Base-by-base conservation (phyloP, 768 basidiomycete genomes). In the Lactifluus subvellereus region DNA sequence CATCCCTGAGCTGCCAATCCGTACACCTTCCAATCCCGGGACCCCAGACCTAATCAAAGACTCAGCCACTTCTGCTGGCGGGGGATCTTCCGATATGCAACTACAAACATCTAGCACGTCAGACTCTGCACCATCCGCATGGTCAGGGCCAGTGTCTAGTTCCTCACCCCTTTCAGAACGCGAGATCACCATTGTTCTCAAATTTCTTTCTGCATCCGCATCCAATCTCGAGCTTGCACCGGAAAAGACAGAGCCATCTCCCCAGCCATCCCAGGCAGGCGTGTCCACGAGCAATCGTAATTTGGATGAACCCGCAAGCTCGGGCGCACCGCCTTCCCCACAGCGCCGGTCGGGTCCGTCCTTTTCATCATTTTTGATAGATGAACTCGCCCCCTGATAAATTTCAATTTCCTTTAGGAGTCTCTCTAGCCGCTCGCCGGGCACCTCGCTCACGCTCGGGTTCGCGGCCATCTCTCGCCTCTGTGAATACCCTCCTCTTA, bases 31-130 rank as follows among this genome's bases (percentile, higher is more conserved):
- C 22, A 48, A 51, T n/a, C 27, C 58, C 20, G 52, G 38, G 45
- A 61, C 60, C 18, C 61, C 67, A 6, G 67, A 67, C 4, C 35
- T 57, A 14, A 38, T 50, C 37, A 67, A 58, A 7, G 64, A 59
- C 33, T 56, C 65, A 16, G 27, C 52, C 38, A 59, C 49, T 51
- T 57, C 58, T 27, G 43, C 58, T 1, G 59, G 50, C 4, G 57
- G 35, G n/a, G 27, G 27, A 5, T 60, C 60, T 11, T 43, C 56
- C 22, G 58, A 43, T 18, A 10, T 47, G 37, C 54, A 55, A 55
- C 49, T 51, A 2, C 47, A 57, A 11, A 49, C 47, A 5, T 60
- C 54, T 20, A 5, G 38, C 14, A 13, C 54, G 13, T 48, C 45
- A n/a, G 47, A 35, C n/a, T 58, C 54, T 3, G 48, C 40, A 6